Evolutionary conservation across 2,329 filamentous ascomycete genomes (phyloP).

Genomic region (Diplocarpon rosae): DNA sequence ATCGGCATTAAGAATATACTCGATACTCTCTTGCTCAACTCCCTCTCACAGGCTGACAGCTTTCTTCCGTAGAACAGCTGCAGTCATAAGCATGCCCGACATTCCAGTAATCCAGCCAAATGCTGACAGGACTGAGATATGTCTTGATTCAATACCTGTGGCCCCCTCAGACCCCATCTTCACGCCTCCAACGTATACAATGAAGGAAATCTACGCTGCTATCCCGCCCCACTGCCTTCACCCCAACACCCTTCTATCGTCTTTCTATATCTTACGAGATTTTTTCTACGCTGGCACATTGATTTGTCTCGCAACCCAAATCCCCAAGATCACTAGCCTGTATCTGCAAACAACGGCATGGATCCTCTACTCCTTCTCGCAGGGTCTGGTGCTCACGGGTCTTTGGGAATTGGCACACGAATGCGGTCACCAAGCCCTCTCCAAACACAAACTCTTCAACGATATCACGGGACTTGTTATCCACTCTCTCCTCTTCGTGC

Average conservation of each 20-base stretch:
- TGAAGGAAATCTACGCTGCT: conserved; percentile 29
- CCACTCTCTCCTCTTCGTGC: conserved; percentile 56
- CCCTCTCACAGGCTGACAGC: neutral
- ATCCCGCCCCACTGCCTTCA: conserved; percentile 53
- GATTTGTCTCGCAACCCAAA: conserved; percentile 41
- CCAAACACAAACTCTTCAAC: conserved; percentile 44
- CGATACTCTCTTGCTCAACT: too few relatives aligned
- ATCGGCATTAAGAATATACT: too few relatives aligned
- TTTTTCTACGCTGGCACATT: conserved; percentile 37
- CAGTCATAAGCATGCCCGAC: neutral
- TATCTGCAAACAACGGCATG: conserved; percentile 38
- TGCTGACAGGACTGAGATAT: neutral
- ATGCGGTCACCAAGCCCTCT: conserved; percentile 59
- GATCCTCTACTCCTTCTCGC: conserved; percentile 49
- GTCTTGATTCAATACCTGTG: neutral
- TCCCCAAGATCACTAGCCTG: conserved; percentile 37
- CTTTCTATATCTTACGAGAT: conserved; percentile 47
- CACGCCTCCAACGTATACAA: conserved; percentile 23
- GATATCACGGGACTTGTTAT: conserved; percentile 50
- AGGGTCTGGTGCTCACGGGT: conserved; percentile 56
- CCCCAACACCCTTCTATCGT: conserved; percentile 39
- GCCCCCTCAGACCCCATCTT: conserved; percentile 11
- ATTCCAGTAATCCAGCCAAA: neutral
- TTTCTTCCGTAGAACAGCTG: neutral
- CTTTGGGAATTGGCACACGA: conserved; percentile 64